These are phyloP conservation scores for Stachybotrys elegans DNA, from an alignment of 2,329 filamentous ascomycete species.

Conservation along the genomic window DNA sequence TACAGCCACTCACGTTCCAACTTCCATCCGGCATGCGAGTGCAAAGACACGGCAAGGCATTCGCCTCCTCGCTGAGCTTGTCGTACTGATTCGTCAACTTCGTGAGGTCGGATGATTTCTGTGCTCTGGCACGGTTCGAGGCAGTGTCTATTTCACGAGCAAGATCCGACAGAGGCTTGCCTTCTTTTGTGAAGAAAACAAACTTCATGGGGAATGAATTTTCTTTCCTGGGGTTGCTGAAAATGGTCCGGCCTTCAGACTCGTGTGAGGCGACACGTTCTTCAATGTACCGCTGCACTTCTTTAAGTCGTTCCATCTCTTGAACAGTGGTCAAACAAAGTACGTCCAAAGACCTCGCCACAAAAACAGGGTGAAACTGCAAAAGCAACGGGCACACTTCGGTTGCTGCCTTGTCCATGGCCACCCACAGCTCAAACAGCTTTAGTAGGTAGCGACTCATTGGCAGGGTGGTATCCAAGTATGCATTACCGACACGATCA, in stretches of 20 bases:
- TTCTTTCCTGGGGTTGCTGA: slow-evolving; percentile 29
- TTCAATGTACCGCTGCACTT: slow-evolving; percentile 13
- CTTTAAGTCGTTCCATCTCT: slow-evolving; percentile 46
- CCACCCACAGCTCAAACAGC: slow-evolving; percentile 53
- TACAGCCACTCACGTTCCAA: slow-evolving; percentile 6
- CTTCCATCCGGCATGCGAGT: background rate
- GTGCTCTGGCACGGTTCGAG: background rate
- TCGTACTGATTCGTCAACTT: slow-evolving; percentile 9
- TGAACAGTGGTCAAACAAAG: slow-evolving; percentile 42
- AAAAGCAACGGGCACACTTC: slow-evolving; percentile 39
- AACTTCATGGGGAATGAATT: slow-evolving; percentile 5
- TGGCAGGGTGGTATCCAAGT: slow-evolving; percentile 25
- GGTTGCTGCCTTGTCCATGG: slow-evolving; percentile 46
- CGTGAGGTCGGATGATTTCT: slow-evolving; percentile 6
- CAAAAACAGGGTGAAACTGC: slow-evolving; percentile 47
- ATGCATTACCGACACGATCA: slow-evolving; percentile 11
- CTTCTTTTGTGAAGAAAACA: background rate
- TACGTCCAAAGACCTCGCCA: slow-evolving; percentile 43
- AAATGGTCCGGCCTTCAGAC: slow-evolving; percentile 33
- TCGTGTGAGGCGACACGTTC: slow-evolving; percentile 11
- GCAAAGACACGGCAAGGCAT: slow-evolving; percentile 11
- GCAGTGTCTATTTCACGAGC: slow-evolving; percentile 1
- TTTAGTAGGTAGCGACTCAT: slow-evolving; percentile 35
- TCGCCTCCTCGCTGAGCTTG: slow-evolving; percentile 8
- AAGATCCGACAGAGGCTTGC: background rate